Percentiles rank a stretch among this genome's conserved stretches.
These are phyloP conservation scores for Lactarius vividus DNA, from an alignment of 768 basidiomycete species.

Conservation along the genomic window DNA sequence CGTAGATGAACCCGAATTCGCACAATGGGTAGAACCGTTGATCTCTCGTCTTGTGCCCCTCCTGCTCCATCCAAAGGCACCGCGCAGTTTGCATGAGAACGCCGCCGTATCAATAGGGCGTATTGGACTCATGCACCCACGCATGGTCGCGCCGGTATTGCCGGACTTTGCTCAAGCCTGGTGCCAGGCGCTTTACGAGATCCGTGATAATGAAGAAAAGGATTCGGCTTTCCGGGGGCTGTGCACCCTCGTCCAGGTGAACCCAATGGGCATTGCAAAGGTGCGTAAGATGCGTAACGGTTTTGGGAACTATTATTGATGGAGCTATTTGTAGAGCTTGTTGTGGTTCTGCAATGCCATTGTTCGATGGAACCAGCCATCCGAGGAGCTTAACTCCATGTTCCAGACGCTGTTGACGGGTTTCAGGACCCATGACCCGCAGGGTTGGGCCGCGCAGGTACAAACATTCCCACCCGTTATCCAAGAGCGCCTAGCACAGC, in stretches of 20 bases:
- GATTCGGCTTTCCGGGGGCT: conserved; percentile 98
- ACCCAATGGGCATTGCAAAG: conserved; percentile 92
- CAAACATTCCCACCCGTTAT: conserved; percentile 83
- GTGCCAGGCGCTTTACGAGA: conserved; percentile 97
- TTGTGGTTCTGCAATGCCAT: conserved; percentile 99
- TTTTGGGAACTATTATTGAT: conserved; percentile 29
- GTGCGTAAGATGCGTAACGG: conserved; percentile 41
- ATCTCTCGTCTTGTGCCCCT: conserved; percentile 91
- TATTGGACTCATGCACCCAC: conserved; percentile 90
- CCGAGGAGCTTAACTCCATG: conserved; percentile 88
- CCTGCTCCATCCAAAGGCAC: conserved; percentile 87
- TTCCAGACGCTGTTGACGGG: conserved; percentile 87
- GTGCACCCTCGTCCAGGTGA: conserved; percentile 92
- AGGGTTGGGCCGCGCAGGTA: conserved; percentile 84
- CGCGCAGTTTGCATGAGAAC: conserved; percentile 93
- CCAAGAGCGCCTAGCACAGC: conserved; percentile 78
- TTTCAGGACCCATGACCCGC: conserved; percentile 85
- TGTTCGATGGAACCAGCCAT: conserved; percentile 92
- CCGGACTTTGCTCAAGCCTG: conserved; percentile 91
- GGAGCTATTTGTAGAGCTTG: conserved; percentile 60
- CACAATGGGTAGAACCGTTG: conserved; percentile 85
- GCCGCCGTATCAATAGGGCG: conserved; percentile 98
- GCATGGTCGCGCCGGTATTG: conserved; percentile 83
- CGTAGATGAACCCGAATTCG: conserved; percentile 79
- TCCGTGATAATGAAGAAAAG: conserved; percentile 99